Evolutionary conservation across 2,329 filamentous ascomycete species (phyloP), one percentile per base, ranked within the genome.

Genomic region (Aspergillus arachidicola): DNA sequence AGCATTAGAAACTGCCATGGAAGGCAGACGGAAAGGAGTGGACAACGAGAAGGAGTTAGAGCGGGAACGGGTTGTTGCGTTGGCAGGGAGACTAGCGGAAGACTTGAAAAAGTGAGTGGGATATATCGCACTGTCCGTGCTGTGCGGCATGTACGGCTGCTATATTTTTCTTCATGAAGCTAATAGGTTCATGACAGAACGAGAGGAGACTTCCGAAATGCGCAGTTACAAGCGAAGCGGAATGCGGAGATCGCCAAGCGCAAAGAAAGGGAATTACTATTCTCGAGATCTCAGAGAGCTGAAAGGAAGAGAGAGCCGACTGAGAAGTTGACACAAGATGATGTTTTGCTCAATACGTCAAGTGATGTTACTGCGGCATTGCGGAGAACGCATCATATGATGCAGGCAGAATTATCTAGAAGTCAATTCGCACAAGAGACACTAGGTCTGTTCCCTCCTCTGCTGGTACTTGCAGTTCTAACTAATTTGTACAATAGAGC

Each of bases 391-490:
- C 94, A 98, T 78, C 88, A 91, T 66, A 85, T 96, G 72, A 94
- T 98, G 82, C 88, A 92, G 67, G 85, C 88, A 5, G 94, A 97
- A 82, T 86, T 99, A 9, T 88, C 90, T 54, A 89, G 93, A 64
- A 96, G 92, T 68, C 89, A 92, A 71, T 98, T 96, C 75, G 94
- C 94, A 21, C 90, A 95, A 71, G 90, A 96, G 77, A 96, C 93
- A 1, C 84, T 99, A 62, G 78, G 81, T 79, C 68, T 64, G 73
- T 73, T 62, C 23, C 12, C 28, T 32, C 36, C 14, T 34, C 41
- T 21, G 38, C 34, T 34, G n/a, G 26, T 46, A 34, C 12, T 38
- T 10, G 2, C 21, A 11, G 28, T 4, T 43, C 59, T 67, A 53
- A 66, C 60, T 66, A 57, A 63, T 34, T 41, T 36, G 21, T 21